Evolutionary conservation across 1,284 basidiomycete species (phyloP), one percentile per base, ranked within the genome.

Genomic region (Heterobasidion parviporum): DNA sequence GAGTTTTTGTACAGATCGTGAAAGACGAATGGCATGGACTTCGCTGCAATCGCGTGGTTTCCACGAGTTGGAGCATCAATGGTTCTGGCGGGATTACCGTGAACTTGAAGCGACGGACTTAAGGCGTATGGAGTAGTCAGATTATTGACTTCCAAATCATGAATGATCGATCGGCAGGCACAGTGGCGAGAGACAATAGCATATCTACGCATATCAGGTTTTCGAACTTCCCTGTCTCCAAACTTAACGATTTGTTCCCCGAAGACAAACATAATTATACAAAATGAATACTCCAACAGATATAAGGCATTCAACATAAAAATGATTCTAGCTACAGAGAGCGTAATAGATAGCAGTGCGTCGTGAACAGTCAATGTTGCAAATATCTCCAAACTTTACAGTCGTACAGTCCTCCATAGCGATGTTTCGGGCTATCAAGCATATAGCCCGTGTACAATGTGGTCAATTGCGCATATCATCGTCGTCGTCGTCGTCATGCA

Each of bases 401-500:
- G 47, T 49, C n/a, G 15, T 49, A 20, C n/a, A 14, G 26, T 18
- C 47, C 20, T 49, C 26, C 26, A 26, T 26, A 26, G 26, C 26
- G 26, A 26, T 26, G 26, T 26, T 26, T 26, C 26, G 26, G 26
- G 26, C 5, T 26, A 26, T 26, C 26, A 26, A 26, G 26, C 47
- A 44, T 55, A 38, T 49, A 53, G 38, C 35, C 34, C 50, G 10
- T 55, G 26, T 45, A 43, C 38, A 32, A 48, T 41, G 38, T n/a
- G n/a, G 10, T 41, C 38, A 41, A n/a, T 41, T 41, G 38, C 38
- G 38, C n/a, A 75, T 76, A 60, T 68, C 69, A 59, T 70, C 68
- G 61, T 80, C 76, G 54, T 79, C 73, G 52, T 67, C 60, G 26
- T 59, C 60, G 65, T 33, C 26, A 32, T 38, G 33, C 60, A 81